Evolutionary conservation across 2,329 filamentous ascomycete genomes (phyloP), one percentile per base, ranked within the genome.

Genomic region (Fusarium sp.): DNA sequence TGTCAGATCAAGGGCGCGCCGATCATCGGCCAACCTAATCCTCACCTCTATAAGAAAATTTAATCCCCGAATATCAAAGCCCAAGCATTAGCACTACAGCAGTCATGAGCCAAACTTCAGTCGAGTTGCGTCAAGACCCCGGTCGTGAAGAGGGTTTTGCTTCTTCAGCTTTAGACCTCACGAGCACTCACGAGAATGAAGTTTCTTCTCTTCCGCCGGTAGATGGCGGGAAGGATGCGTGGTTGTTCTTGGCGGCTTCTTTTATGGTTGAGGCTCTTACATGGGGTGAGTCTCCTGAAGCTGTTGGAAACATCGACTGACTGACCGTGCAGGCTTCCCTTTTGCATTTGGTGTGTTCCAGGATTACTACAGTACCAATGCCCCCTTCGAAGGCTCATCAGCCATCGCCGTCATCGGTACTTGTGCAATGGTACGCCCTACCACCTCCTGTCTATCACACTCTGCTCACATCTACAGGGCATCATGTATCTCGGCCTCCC

Each of bases 291-390:
- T 48, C 3, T 1, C 1, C 0, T 17, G 1, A 2, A 2, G 1
- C 7, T 38, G 8, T 13, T 6, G 5, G 10, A 8, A 4, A 0
- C 14, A 9, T 34, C 8, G 8, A 34, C 22, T 26, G 11, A 4
- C 22, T 34, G 5, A 4, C 2, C 7, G 1, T 34, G 0, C 45
- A 92, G 91, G 91, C 5, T 93, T 93, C 64, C 89, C 90, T 0
- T 90, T 91, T 63, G 87, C 90, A 0, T 94, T 91, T 78, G 92
- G 92, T 48, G 86, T 94, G 30, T 93, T 94, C 77, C 91, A 93
- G 74, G 87, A 91, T 58, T 92, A 92, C 80, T 94, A 94, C 79
- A 87, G 85, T 41, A 87, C 84, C 4, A 85, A 91, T 66, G 85
- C 85, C 9, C 87, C 89, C 3, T 93, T 93, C 62, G 81, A 82